phyloP scores from a whole-genome alignment of 2,329 filamentous ascomycete genomes.

The Helicocarpus griseus region DNA sequence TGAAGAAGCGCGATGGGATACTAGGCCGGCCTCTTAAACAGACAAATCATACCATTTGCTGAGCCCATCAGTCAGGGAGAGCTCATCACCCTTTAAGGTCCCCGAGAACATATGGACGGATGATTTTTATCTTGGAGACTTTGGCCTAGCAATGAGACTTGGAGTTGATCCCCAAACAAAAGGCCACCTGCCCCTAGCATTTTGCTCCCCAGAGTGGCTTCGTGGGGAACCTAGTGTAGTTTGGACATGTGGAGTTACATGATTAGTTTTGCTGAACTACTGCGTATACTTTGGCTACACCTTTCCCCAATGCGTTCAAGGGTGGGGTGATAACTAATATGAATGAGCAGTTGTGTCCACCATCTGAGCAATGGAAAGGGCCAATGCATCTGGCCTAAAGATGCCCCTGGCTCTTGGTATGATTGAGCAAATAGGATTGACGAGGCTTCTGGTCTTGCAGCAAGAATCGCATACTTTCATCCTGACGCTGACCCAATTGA shows the following conservation, averaged over 20 bases:
- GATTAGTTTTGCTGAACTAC: slow-evolving; percentile 19
- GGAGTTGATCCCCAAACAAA: slow-evolving; percentile 8
- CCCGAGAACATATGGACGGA: slow-evolving; percentile 17
- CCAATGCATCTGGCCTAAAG: slow-evolving; percentile 8
- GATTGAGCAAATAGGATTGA: slow-evolving; percentile 13
- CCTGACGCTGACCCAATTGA: slow-evolving; percentile 4
- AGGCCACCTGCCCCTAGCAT: slow-evolving; percentile 13
- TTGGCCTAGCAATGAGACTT: slow-evolving; percentile 19
- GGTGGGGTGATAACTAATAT: slow-evolving; percentile 17
- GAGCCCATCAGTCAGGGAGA: slow-evolving; percentile 19
- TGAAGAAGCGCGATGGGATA: slow-evolving; percentile 15
- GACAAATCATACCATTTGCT: slow-evolving; percentile 17
- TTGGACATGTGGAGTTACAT: slow-evolving; percentile 26
- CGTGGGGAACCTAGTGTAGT: slow-evolving; percentile 18
- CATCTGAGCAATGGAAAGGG: slow-evolving; percentile 20
- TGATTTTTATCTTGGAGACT: slow-evolving; percentile 23
- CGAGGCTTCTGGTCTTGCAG: neutral
- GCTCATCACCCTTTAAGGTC: slow-evolving; percentile 16
- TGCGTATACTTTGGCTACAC: slow-evolving; percentile 16
- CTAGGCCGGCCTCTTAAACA: slow-evolving; percentile 19
- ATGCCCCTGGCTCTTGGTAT: slow-evolving; percentile 21
- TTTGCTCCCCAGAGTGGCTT: slow-evolving; percentile 21
- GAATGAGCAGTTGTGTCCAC: slow-evolving; percentile 15
- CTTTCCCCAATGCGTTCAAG: slow-evolving; percentile 10
- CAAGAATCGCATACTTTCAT: neutral